Base-by-base conservation (phyloP, 176 grass and related monocot genomes). In the Phoenix dactylifera region DNA sequence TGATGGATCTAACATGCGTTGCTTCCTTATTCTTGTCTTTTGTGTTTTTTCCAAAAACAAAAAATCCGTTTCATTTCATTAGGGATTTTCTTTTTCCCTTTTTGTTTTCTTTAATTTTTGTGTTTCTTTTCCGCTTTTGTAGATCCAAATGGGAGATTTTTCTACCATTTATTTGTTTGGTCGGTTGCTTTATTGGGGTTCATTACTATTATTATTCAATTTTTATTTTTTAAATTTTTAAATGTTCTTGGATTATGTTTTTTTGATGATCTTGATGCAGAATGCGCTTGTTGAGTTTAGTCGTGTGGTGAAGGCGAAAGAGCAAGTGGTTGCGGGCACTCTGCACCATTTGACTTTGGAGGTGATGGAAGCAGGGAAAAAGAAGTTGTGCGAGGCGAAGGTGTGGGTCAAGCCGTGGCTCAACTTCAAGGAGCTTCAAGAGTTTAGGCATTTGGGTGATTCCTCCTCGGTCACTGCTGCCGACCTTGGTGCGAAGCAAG, bases 381-480 rank as follows among this genome's bases (percentile, higher is more conserved):
- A 95, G 83, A 95, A 87, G 77, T 26, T 95, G 16, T 95, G 87
- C 62, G 83, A 95, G 77, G 91, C 91, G 20, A 90, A 95, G 80
- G 86, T 95, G 19, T 95, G 83, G 91, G 77, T 90, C 67, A 95
- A 95, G 72, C 91, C 91, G 1, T 95, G 91, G 86, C 79, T 87
- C 52, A 60, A 95, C 58, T 90, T 79, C 74, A 95, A 95, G 77
- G 80, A 90, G 70, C 91, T 95, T 24, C 80, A 90, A 79, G 91
- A 87, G 10, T 95, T 95, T 67, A 69, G 18, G 16, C 77, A 76
- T 56, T 66, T 63, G 1, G 81, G 73, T 32, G 70, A 82, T 6
- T 75, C 79, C 16, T 20, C 75, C 50, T 51, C 61, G 44, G 76
- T 88, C 61, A 82, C 75, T 29, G 63, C 28, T 64, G 69, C 84